Conservation (phyloP, 768 basidiomycete species). For the Xerocomellus intermedius region DNA sequence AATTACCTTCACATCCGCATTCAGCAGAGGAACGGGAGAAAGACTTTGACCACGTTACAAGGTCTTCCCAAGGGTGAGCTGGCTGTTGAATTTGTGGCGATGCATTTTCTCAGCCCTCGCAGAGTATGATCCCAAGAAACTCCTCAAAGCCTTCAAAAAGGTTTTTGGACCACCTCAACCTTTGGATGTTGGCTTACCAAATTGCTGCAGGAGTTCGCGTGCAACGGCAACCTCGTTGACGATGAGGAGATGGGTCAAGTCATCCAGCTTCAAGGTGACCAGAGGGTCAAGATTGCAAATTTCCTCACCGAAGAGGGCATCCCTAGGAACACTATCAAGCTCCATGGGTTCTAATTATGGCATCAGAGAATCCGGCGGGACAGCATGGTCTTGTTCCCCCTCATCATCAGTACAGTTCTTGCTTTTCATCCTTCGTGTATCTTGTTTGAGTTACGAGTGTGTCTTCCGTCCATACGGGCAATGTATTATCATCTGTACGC, state of each 20-base stretch:
- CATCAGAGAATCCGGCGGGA: slow-evolving; percentile 1
- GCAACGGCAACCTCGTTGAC: slow-evolving; percentile 95
- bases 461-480: slow-evolving; percentile 16
- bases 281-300: slow-evolving; percentile 83
- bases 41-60: slow-evolving; percentile 96
- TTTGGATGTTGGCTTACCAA: slow-evolving; percentile 7
- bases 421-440: slow-evolving; percentile 19
- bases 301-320: slow-evolving; percentile 88
- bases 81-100: slow-evolving; percentile 4
- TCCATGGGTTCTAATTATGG: slow-evolving; percentile 76
- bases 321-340: slow-evolving; percentile 73
- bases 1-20: slow-evolving; percentile 95
- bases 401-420: slow-evolving; percentile 11
- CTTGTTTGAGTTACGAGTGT: slow-evolving; percentile 17
- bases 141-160: slow-evolving; percentile 99
- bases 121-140: slow-evolving; percentile 98
- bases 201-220: slow-evolving; percentile 81
- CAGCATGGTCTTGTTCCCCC: not conserved
- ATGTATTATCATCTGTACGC: slow-evolving; percentile 26
- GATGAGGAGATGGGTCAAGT: slow-evolving; percentile 96
- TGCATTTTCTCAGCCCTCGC: slow-evolving; percentile 17
- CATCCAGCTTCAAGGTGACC: slow-evolving; percentile 98
- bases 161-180: slow-evolving; percentile 34
- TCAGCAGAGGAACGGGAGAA: slow-evolving; percentile 98
- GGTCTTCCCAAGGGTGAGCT: slow-evolving; percentile 83